phyloP scores from a whole-genome alignment of 2,329 filamentous ascomycete genomes.

The Botrytis hyacinthi region DNA sequence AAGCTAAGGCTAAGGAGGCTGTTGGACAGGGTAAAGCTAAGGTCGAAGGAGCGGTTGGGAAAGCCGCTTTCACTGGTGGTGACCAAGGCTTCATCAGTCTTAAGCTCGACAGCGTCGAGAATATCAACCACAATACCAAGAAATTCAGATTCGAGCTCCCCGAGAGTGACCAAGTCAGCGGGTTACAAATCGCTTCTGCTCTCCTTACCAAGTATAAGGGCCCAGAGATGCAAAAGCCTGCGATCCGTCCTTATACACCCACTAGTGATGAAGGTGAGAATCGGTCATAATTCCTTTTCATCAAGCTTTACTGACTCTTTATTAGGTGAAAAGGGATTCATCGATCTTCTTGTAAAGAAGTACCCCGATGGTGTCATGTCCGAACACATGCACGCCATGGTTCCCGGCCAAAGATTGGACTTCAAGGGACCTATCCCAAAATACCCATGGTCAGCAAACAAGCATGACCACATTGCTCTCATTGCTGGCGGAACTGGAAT shows the following conservation, averaged over 20 bases:
- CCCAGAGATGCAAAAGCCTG: constrained; percentile 77
- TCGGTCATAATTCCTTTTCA: not conserved
- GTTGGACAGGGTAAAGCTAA: constrained; percentile 31
- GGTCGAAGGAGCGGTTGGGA: constrained; percentile 40
- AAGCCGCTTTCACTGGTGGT: constrained; percentile 68
- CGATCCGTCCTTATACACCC: constrained; percentile 90
- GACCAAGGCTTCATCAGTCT: constrained; percentile 87
- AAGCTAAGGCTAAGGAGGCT: constrained; percentile 51
- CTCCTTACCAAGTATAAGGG: constrained; percentile 90
- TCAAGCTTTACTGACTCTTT: constrained; percentile 24
- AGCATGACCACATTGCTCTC: constrained; percentile 83
- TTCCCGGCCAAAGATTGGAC: constrained; percentile 76
- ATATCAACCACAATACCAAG: constrained; percentile 94
- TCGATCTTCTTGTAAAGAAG: constrained; percentile 89
- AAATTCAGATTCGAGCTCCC: constrained; percentile 83
- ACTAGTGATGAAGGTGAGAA: constrained; percentile 74
- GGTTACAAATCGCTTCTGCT: constrained; percentile 78
- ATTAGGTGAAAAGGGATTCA: constrained; percentile 68
- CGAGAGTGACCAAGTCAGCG: constrained; percentile 79
- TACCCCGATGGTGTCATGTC: constrained; percentile 94
- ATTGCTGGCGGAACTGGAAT: constrained; percentile 96
- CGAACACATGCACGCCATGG: constrained; percentile 79
- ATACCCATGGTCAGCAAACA: constrained; percentile 86
- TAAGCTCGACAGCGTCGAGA: constrained; percentile 73
- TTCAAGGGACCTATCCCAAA: constrained; percentile 97